Conservation (phyloP, 2,329 filamentous ascomycete species). For the Parafenestella ontariensis region DNA sequence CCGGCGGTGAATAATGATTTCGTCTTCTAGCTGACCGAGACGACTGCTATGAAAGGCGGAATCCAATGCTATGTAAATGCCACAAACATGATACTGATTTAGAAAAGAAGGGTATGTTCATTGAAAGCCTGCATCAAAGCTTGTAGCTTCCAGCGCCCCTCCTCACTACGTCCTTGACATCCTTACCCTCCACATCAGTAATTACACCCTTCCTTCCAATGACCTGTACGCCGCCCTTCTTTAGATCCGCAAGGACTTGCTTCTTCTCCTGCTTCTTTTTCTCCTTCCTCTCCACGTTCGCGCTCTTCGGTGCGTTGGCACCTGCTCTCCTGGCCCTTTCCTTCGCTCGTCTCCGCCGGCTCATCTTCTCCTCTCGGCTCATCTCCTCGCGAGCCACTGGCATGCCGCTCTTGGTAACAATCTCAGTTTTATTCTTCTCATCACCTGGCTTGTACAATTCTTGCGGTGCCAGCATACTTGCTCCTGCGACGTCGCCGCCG, state of each 20-base stretch:
- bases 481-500: constrained; percentile 72
- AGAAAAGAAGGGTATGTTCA: neutral
- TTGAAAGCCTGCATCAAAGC: constrained; percentile 22
- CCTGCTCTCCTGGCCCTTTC: constrained; percentile 79
- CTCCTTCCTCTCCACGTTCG: constrained; percentile 46
- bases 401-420: constrained; percentile 78
- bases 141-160: constrained; percentile 44
- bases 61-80: neutral
- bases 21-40: neutral
- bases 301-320: constrained; percentile 54
- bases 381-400: constrained; percentile 85
- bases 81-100: too few relatives aligned
- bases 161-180: constrained; percentile 56
- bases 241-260: constrained; percentile 70
- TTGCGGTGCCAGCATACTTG: constrained; percentile 85
- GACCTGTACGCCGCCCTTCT: constrained; percentile 87
- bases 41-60: too few relatives aligned
- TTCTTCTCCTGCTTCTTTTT: constrained; percentile 67
- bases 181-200: constrained; percentile 82
- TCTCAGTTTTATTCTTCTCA: constrained; percentile 71
- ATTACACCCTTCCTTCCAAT: constrained; percentile 90
- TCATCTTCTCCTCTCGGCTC: constrained; percentile 82
- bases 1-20: neutral
- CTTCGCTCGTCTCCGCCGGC: constrained; percentile 80
- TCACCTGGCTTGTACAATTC: constrained; percentile 88